Base-by-base conservation (phyloP, 768 basidiomycete genomes). In the Boletus subparvulus region DNA sequence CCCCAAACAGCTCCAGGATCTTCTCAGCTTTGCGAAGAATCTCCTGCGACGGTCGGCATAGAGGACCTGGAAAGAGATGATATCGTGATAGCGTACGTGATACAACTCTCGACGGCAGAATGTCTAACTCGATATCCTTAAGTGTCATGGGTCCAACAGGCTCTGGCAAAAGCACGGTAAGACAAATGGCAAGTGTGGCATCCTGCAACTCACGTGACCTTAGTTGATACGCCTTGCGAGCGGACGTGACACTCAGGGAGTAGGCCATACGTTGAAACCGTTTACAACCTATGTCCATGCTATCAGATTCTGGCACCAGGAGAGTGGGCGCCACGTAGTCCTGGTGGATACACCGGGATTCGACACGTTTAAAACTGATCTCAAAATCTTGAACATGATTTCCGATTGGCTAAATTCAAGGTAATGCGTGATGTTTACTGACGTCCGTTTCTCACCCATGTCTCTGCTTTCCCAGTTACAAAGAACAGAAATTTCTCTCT, bases 331-430 rank as follows among this genome's bases (percentile, higher is more conserved):
- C 46, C 1, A 42, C 16, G 36, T 66, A 5, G 65, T 66, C 9
- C 37, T 69, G 2, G 68, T 69, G 24, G 67, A 69, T 26, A 69
- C 68, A 0, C 67, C 68, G 0, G 59, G 67, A 2, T 68, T 69
- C 39, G 60, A 62, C 43, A 69, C 63, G 4, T 44, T 11, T 19
- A 48, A 55, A 47, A 42, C 60, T 8, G 68, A 66, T 39, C 28
- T 53, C 21, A 50, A 58, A 1, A 33, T 28, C 28, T 28, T 7
- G 28, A 28, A 28, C 28, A 28, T 28, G 28, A 28, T 40, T n/a
- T n/a, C 39, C 4, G 39, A 40, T 40, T 40, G 17, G 17, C 39
- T 40, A 3, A n/a, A 17, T 17, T 40, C 47, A 28, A 61, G 56
- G 57, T 57, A 63, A 47, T 6, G 3, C 7, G 9, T 14, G 9